Base-by-base conservation (phyloP, 139 green algal genomes). In the Picochlorum costavermella region DNA sequence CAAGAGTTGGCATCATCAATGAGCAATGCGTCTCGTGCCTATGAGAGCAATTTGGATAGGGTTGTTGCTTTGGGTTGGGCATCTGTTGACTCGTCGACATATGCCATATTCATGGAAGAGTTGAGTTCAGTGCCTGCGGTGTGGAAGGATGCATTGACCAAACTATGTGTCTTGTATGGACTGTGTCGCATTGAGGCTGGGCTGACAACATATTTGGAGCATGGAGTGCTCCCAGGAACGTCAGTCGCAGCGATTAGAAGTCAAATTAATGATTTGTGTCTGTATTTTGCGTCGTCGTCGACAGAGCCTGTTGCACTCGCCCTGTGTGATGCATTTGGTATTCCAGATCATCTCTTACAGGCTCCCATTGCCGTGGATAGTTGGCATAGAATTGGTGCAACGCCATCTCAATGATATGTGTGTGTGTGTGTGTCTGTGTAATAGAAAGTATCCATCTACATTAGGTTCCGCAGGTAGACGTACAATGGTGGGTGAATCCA, bases 11-110 rank as follows among this genome's bases (percentile, higher is more conserved):
- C 33, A 40, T 40, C 33, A 40, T 40, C 33, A 40, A 40, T 40
- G 33, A 40, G 0, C 6, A 70, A 63, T 1, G 56, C 63, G 0
- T 23, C 20, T 23, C 20, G 20, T 23, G 83, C 73, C 0, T 86
- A 89, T 63, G 84, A 92, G 8, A 74, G 58, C 17, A 71, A 84
- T 30, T 61, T 89, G 50, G 87, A 95, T 65, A 29, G 64, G 1
- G 83, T 85, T 20, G 78, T 91, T 64, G 5, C 61, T 11, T 67
- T 95, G n/a, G 87, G 87, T n/a, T 92, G 87, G 86, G 82, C 79
- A 25, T 73, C 76, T 43, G 71, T 84, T 6, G 84, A 95, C 69
- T 37, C 70, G 26, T 71, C 69, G 43, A 75, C 78, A 30, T 70
- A 85, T 55, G 64, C 74, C 1, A 76, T 74, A 46, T 81, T 95